Base-by-base conservation (phyloP, 352 stramenopile genomes). In the Globisporangium camurandrum region DNA sequence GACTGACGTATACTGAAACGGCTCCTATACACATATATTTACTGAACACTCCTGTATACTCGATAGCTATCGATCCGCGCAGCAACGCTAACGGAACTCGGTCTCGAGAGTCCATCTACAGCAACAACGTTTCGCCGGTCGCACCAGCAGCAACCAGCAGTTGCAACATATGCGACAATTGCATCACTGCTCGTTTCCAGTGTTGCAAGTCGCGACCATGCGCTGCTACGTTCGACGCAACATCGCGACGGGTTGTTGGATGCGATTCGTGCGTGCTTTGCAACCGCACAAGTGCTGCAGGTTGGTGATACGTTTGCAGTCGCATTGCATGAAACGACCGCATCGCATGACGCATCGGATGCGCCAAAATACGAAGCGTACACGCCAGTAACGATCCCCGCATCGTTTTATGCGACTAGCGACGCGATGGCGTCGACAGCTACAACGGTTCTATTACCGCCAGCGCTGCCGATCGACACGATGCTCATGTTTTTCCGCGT, bases 401-500 rank as follows among this genome's bases (percentile, higher is more conserved):
- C 57, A 24, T 49, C 47, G 9, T 77, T 59, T 51, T 57, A 64
- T 28, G 27, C 22, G 2, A 16, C 17, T 2, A 19, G 37, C 12
- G 22, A 41, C 6, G 11, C n/a, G 14, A n/a, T 42, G 1, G 22
- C 19, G 10, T 24, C 31, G 19, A 39, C 1, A 17, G 1, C 10
- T 12, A 46, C 36, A 16, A 50, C 49, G 1, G 54, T 67, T n/a
- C 38, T 74, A 0, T 61, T 85, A 36, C 71, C 75, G 2, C 77
- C 77, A 8, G 57, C 66, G 17, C 57, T 92, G 9, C 37, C 64
- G 28, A 44, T 87, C 1, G 75, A 92, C 48, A 83, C 73, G 23
- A 66, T 61, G n/a, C 56, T 93, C 9, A 62, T 89, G 46, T 90
- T 89, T 44, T 90, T 90, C 47, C 72, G 73, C 20, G 78, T 93